phyloP scores from a whole-genome alignment of 805 yeast genomes.

The Candida endomychidarum region DNA sequence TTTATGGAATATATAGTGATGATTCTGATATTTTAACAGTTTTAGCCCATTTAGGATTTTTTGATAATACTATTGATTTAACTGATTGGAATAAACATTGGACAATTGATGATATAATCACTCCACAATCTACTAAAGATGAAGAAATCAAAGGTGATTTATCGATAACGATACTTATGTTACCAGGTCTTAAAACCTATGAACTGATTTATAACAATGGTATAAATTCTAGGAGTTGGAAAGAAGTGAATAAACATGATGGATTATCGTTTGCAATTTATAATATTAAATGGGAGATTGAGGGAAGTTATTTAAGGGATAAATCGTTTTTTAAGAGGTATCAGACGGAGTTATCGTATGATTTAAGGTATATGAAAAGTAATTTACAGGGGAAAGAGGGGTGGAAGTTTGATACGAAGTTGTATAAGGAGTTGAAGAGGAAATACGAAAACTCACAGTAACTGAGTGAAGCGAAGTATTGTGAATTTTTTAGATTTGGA shows the following conservation, averaged over 20 bases:
- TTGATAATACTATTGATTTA: constrained; percentile 37
- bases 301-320: constrained; percentile 30
- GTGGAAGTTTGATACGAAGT: constrained; percentile 34
- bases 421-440: constrained; percentile 27
- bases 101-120: constrained; percentile 26
- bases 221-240: constrained; percentile 76
- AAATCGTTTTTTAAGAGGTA: constrained; percentile 28
- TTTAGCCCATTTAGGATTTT: constrained; percentile 71
- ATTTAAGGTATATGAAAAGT: constrained; percentile 20
- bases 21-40: constrained; percentile 83
- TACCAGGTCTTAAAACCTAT: constrained; percentile 71
- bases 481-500: too few relatives aligned
- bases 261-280: constrained; percentile 74
- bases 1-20: constrained; percentile 84
- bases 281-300: constrained; percentile 48
- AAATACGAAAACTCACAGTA: constrained; percentile 12
- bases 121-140: constrained; percentile 20
- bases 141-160: constrained; percentile 46
- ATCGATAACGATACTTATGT: constrained; percentile 55
- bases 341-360: constrained; percentile 26
- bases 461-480: too few relatives aligned
- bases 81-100: constrained; percentile 33
- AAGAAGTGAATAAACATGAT: constrained; percentile 53
- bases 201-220: constrained; percentile 67
- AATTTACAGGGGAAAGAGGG: constrained; percentile 20